These are phyloP conservation scores for Aspergillus neotritici DNA, from an alignment of 2,329 filamentous ascomycete genomes.

Conservation along the genomic window DNA sequence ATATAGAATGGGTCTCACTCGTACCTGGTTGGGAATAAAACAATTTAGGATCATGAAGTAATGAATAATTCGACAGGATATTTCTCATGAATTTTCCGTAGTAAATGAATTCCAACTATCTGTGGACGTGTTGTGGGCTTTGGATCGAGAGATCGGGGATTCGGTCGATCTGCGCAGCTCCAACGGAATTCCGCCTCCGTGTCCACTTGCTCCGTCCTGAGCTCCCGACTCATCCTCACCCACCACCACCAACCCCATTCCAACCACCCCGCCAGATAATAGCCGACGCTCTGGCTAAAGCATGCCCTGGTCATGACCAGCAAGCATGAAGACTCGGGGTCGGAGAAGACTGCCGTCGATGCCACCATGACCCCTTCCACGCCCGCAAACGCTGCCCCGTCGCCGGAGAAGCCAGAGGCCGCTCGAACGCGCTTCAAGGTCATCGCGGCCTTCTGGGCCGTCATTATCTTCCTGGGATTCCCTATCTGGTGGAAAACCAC, in stretches of 20 bases:
- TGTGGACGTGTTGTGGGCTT: too few relatives aligned
- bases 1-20: too few relatives aligned
- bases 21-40: too few relatives aligned
- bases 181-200: too few relatives aligned
- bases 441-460: slow-evolving; percentile 82
- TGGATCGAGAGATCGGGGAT: too few relatives aligned
- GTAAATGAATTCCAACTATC: too few relatives aligned
- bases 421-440: slow-evolving; percentile 66
- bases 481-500: slow-evolving; percentile 97
- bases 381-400: slow-evolving; percentile 49
- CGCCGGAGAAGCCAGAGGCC: slow-evolving; percentile 68
- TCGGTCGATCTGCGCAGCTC: too few relatives aligned
- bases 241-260: neutral
- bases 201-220: too few relatives aligned
- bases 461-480: slow-evolving; percentile 75
- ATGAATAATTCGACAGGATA: too few relatives aligned
- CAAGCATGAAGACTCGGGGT: slow-evolving; percentile 29
- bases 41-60: too few relatives aligned
- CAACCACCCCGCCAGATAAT: slow-evolving; percentile 5
- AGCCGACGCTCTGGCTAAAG: slow-evolving; percentile 13
- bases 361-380: slow-evolving; percentile 18
- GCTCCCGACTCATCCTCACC: too few relatives aligned
- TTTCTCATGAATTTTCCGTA: too few relatives aligned
- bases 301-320: slow-evolving; percentile 33
- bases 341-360: slow-evolving; percentile 19